Evolutionary conservation across 257 asterid genomes (phyloP), one percentile per base, ranked within the genome.

Genomic region (Lantana camara): DNA sequence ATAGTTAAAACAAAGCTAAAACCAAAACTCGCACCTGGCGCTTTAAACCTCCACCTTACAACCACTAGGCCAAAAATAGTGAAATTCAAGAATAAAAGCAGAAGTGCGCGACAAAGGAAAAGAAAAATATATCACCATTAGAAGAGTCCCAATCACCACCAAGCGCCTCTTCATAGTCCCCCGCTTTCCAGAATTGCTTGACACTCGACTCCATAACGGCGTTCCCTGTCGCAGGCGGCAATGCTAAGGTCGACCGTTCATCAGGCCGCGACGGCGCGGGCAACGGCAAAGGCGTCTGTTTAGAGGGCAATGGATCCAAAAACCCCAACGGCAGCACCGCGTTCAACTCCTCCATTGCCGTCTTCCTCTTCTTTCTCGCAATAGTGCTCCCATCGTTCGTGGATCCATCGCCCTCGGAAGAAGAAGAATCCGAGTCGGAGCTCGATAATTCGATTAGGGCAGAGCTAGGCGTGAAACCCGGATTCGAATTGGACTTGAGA

Each of bases 161-260:
- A 14, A 87, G 62, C 38, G 78, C 47, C 49, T 59, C 86, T n/a
- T 84, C 95, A 67, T 73, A 91, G 35, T 91, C 95, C 48, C 98
- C 98, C n/a, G 98, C 96, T 69, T 91, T 91, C 98, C 98, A 91
- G 72, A 91, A 91, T 85, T 91, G 96, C 75, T 75, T 90, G 56
- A 30, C 60, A 21, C 64, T 30, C 44, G 45, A 34, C 60, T 63
- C 73, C 29, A 20, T 56, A 32, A 57, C 64, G 35, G 67, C 40
- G 62, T 48, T 44, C 62, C 14, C 46, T 54, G 42, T 14, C 17
- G 73, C 9, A 9, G 75, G 45, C 76, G 68, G 70, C 12, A 65
- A 42, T 40, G 71, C 82, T 4, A 73, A 21, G 27, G 44, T 55
- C 80, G 68, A 62, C 65, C 65, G 74, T 16, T 24, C 76, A 1